A percentile compares a stretch with the other conserved stretches of the same genome.
Evolutionary conservation across 805 yeast species (phyloP).

Genomic region (Teunomyces gatunensis): DNA sequence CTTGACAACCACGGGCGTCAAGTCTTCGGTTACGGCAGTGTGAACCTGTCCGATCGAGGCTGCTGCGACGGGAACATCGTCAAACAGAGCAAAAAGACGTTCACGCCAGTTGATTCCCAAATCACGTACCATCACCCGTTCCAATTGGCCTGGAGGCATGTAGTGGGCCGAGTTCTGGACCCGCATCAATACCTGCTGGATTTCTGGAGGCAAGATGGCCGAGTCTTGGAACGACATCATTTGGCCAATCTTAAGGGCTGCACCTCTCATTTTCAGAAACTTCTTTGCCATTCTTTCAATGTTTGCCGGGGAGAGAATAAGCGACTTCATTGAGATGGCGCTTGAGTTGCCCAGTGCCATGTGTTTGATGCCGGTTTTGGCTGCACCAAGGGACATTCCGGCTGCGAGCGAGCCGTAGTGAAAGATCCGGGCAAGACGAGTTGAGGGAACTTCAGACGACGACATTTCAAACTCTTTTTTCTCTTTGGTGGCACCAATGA

Average conservation of each 20-base stretch:
- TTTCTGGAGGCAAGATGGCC: constrained; percentile 76
- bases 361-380: constrained; percentile 72
- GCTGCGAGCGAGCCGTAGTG: constrained; percentile 95
- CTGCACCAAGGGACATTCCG: constrained; percentile 80
- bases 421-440: constrained; percentile 82
- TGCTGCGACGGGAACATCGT: constrained; percentile 91
- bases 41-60: constrained; percentile 98
- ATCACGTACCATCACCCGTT: constrained; percentile 66
- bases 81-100: constrained; percentile 65
- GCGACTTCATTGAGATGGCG: constrained; percentile 48
- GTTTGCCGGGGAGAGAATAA: constrained; percentile 76
- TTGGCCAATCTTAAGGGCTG: constrained; percentile 96
- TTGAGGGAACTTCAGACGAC: constrained; percentile 76
- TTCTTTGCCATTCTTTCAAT: constrained; percentile 85
- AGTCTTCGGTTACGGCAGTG: constrained; percentile 64
- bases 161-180: constrained; percentile 95
- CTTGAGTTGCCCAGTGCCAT: constrained; percentile 53
- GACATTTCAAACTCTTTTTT: constrained; percentile 8
- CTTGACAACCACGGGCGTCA: constrained; percentile 83
- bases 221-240: constrained; percentile 93
- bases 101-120: constrained; percentile 79
- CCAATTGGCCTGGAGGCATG: constrained; percentile 92
- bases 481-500: constrained; percentile 5
- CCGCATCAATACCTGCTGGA: constrained; percentile 72
- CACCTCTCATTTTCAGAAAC: constrained; percentile 96